Percentiles rank a stretch among this genome's conserved stretches.
Evolutionary conservation across 352 stramenopile species (phyloP).

Genomic region (Globisporangium orthogonon): DNA sequence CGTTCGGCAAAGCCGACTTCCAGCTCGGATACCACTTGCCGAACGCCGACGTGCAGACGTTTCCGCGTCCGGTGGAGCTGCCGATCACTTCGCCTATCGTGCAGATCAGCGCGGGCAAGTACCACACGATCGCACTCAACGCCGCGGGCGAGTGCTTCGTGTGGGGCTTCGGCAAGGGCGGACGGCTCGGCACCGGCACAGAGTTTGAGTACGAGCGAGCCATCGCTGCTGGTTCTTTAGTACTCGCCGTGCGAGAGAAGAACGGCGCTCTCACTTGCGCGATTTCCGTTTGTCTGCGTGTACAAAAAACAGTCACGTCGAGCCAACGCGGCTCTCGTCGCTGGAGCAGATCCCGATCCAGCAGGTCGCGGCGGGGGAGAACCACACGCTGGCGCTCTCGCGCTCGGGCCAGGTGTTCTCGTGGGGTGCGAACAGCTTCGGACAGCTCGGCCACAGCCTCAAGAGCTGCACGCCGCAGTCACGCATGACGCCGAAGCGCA

Average conservation of each 20-base stretch:
- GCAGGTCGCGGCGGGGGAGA: conserved; percentile 70
- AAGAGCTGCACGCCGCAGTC: conserved; percentile 53
- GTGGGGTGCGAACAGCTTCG: conserved; percentile 82
- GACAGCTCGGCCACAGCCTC: conserved; percentile 57
- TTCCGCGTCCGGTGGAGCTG: conserved; percentile 57
- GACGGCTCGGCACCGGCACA: conserved; percentile 61
- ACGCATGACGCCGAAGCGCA: conserved; percentile 59
- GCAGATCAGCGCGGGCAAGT: conserved; percentile 72
- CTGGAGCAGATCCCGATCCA: conserved; percentile 50
- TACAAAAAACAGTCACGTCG: conserved; percentile 24
- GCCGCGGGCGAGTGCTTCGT: conserved; percentile 59
- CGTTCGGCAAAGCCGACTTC: conserved; percentile 81
- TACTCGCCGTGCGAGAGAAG: too few relatives aligned
- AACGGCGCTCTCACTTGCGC: too few relatives aligned
- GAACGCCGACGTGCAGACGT: conserved; percentile 68
- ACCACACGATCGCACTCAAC: conserved; percentile 73
- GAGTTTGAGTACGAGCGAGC: conserved; percentile 59
- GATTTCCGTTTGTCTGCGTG: not conserved
- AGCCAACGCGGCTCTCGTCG: conserved; percentile 42
- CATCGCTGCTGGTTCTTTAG: not conserved
- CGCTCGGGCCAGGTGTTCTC: conserved; percentile 64
- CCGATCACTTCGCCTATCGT: conserved; percentile 40
- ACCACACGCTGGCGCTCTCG: conserved; percentile 73
- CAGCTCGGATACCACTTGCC: conserved; percentile 82
- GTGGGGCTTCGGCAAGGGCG: conserved; percentile 82